Conservation (phyloP, 306 rosid genomes). For the Trichosanthes cucumerina region DNA sequence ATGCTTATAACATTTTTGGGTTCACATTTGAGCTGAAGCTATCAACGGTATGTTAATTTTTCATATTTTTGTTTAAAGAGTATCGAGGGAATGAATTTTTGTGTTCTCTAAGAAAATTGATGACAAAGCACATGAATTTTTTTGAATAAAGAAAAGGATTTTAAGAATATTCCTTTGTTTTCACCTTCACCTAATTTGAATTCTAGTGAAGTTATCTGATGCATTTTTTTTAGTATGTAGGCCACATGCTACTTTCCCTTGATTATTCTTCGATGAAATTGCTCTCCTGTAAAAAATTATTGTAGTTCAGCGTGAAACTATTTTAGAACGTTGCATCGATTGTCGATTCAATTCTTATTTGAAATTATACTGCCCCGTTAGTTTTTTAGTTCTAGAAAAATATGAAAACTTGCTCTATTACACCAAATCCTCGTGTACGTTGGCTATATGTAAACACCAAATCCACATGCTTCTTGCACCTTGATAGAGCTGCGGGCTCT, state of each 20-base stretch:
- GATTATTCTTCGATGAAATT: background rate
- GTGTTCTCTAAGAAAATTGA: background rate
- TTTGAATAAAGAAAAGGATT: background rate
- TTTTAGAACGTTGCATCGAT: background rate
- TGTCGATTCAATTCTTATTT: background rate
- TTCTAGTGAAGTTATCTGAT: background rate
- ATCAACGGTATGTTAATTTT: slow-evolving; percentile 52
- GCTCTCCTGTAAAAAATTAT: background rate
- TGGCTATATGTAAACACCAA: background rate
- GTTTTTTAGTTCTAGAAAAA: background rate
- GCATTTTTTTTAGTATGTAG: background rate
- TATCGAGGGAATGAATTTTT: background rate
- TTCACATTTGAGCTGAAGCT: slow-evolving; percentile 83
- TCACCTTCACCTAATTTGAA: background rate
- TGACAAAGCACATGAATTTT: background rate
- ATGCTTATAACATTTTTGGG: slow-evolving; percentile 54
- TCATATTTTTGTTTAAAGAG: background rate
- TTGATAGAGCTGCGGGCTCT: background rate
- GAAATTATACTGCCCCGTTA: background rate
- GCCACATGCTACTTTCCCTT: background rate
- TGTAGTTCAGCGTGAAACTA: background rate
- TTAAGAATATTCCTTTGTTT: background rate
- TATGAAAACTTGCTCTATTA: background rate
- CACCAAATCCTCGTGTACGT: background rate
- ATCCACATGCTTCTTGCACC: background rate